Percentiles rank a stretch among this genome's conserved stretches.
Evolutionary conservation across 2,329 filamentous ascomycete species (phyloP).

Genomic region (Acrodontium crateriforme): DNA sequence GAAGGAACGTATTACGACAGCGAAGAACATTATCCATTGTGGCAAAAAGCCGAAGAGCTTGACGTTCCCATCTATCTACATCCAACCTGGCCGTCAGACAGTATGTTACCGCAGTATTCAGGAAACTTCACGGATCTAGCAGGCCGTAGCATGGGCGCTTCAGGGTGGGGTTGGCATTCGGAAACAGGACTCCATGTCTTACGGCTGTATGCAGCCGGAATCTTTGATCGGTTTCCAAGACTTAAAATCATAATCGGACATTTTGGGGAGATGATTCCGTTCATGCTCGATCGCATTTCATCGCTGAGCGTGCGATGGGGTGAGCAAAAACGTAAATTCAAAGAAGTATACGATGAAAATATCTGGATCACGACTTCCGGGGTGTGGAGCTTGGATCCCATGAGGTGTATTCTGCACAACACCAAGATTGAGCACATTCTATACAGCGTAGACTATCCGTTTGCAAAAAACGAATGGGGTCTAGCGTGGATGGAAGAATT

Average conservation of each 20-base stretch:
- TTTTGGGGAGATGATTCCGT: conserved; percentile 45
- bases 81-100: conserved; percentile 29
- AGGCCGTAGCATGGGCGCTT: conserved; percentile 24
- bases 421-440: conserved; percentile 35
- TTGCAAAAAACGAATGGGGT: conserved; percentile 38
- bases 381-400: conserved; percentile 38
- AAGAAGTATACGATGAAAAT: conserved; percentile 33
- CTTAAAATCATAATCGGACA: conserved; percentile 44
- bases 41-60: conserved; percentile 25
- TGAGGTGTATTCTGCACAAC: conserved; percentile 28
- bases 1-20: conserved; percentile 23
- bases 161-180: conserved; percentile 38
- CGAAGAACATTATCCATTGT: conserved; percentile 18
- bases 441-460: conserved; percentile 48
- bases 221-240: conserved; percentile 41
- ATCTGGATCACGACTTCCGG: conserved; percentile 48
- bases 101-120: conserved; percentile 21
- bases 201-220: conserved; percentile 36
- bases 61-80: conserved; percentile 41
- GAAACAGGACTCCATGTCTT: conserved; percentile 37
- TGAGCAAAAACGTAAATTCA: conserved; percentile 27
- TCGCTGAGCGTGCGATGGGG: conserved; percentile 17
- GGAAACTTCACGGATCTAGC: conserved; percentile 23
- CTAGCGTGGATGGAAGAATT: conserved; percentile 37
- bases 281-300: conserved; percentile 37